phyloP scores from a whole-genome alignment of 2,329 filamentous ascomycete genomes.

The Trichoderma cornu-damae region DNA sequence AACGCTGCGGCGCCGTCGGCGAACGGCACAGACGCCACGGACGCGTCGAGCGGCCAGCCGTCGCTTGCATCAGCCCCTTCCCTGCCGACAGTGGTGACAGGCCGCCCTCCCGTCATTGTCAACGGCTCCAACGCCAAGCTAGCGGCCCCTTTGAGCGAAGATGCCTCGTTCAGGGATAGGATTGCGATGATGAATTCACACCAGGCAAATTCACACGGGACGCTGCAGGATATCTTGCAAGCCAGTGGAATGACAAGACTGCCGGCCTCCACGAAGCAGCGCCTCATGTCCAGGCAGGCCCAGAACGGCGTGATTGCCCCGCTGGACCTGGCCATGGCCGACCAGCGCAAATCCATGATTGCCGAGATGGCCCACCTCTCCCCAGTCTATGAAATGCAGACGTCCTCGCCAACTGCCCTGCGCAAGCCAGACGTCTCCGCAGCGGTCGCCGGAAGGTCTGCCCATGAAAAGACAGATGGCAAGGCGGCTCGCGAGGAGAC shows the following conservation, averaged over 20 bases:
- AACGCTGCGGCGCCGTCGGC: constrained; percentile 19
- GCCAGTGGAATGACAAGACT: constrained; percentile 31
- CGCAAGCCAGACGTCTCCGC: constrained; percentile 47
- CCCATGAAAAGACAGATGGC: constrained; percentile 18
- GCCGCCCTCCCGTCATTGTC: constrained; percentile 32
- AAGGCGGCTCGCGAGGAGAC: constrained; percentile 23
- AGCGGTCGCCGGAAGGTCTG: constrained; percentile 18
- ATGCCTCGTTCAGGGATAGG: constrained; percentile 39
- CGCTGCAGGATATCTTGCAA: constrained; percentile 28
- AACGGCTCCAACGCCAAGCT: constrained; percentile 32
- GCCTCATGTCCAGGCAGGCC: constrained; percentile 38
- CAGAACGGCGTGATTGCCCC: constrained; percentile 50
- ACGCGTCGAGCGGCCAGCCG: not conserved
- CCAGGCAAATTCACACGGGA: constrained; percentile 23
- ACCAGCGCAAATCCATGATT: constrained; percentile 35
- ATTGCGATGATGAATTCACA: constrained; percentile 38
- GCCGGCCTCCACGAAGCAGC: constrained; percentile 34
- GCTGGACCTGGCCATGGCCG: constrained; percentile 50
- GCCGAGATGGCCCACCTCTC: constrained; percentile 54
- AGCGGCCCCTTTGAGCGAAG: constrained; percentile 27
- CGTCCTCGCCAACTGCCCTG: constrained; percentile 60
- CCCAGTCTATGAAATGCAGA: constrained; percentile 68
- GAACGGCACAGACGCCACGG: not conserved
- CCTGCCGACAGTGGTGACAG: constrained; percentile 22
- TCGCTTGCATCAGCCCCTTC: constrained; percentile 15